A percentile compares a stretch with the other conserved stretches of the same genome.
These are phyloP conservation scores for Cladophialophora psammophila DNA, from an alignment of 2,329 filamentous ascomycete genomes.

Conservation along the genomic window DNA sequence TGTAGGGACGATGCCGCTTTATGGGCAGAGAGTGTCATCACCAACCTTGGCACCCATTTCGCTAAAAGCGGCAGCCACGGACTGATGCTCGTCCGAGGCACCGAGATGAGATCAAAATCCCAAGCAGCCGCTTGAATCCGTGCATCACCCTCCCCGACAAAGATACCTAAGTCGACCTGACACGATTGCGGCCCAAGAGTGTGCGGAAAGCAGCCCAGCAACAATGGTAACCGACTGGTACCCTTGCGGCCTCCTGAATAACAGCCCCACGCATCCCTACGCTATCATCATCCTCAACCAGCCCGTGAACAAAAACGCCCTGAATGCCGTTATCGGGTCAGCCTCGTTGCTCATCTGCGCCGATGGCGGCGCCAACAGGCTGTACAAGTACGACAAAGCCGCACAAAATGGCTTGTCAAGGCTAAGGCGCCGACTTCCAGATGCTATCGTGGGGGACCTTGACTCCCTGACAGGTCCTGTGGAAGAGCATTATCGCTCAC, in stretches of 20 bases:
- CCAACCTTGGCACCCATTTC: not conserved
- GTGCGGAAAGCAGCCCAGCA: not conserved
- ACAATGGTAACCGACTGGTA: conserved; percentile 31
- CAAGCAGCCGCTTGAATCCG: too few relatives aligned
- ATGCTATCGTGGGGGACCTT: conserved; percentile 85
- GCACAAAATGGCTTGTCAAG: not conserved
- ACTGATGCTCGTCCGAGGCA: too few relatives aligned
- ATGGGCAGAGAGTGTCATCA: not conserved
- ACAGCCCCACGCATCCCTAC: conserved; percentile 30
- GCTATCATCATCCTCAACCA: conserved; percentile 69
- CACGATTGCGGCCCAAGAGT: too few relatives aligned
- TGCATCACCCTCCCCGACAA: too few relatives aligned
- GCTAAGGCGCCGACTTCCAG: conserved; percentile 58
- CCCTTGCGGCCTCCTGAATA: conserved; percentile 33
- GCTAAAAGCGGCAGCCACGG: not conserved
- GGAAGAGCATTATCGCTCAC: conserved; percentile 69
- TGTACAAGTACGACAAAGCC: conserved; percentile 57
- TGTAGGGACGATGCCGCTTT: not conserved
- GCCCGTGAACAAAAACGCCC: conserved; percentile 59
- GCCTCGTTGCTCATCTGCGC: conserved; percentile 77
- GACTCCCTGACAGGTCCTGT: conserved; percentile 77
- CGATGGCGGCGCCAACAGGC: conserved; percentile 86
- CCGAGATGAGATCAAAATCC: too few relatives aligned
- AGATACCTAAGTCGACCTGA: too few relatives aligned
- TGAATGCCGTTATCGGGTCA: conserved; percentile 48